Base-by-base conservation (phyloP, 1,284 basidiomycete genomes). In the Singerocomus inundabilis region DNA sequence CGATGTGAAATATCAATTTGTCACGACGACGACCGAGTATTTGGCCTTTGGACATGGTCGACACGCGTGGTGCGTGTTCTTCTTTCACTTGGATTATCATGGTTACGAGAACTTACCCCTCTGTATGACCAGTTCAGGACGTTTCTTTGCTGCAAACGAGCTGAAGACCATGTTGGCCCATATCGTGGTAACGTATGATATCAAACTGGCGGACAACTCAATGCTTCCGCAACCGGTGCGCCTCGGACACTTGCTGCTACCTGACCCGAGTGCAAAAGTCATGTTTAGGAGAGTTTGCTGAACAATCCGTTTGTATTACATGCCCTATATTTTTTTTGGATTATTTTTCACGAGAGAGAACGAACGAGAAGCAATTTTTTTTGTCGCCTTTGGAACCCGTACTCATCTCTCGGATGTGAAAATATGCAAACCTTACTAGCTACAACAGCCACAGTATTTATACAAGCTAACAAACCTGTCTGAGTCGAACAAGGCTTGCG, bases 121-220 rank as follows among this genome's bases (percentile, higher is more conserved):
- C 3, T 26, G 21, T 21, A 1, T 24, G 21, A 11, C 16, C 15
- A 58, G 57, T 26, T 52, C 56, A 3, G 57, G 57, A 11, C 58
- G 55, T 12, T 58, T 58, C 44, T 58, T 58, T 34, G 56, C 48
- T 13, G 34, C 51, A 2, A 62, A 40, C 40, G 57, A 62, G 47
- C 25, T 70, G 26, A 72, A 69, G 43, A 13, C 51, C 6, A 60
- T 71, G 58, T 48, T 71, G 29, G 67, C 69, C 0, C 55, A 68
- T 32, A 12, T 65, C n/a, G 47, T 70, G 13, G 15, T 59, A 12
- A 53, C 53, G 5, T 71, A 70, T 34, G 69, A 72, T 31, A 24
- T 71, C 12, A 70, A 62, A 44, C 25, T 68, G 24, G 59, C 55
- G 44, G 55, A 56, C 12, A 39, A 48, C 2, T 39, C 45, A 55